phyloP scores from a whole-genome alignment of 2,329 filamentous ascomycete species.

The Hypoxylon sp. region DNA sequence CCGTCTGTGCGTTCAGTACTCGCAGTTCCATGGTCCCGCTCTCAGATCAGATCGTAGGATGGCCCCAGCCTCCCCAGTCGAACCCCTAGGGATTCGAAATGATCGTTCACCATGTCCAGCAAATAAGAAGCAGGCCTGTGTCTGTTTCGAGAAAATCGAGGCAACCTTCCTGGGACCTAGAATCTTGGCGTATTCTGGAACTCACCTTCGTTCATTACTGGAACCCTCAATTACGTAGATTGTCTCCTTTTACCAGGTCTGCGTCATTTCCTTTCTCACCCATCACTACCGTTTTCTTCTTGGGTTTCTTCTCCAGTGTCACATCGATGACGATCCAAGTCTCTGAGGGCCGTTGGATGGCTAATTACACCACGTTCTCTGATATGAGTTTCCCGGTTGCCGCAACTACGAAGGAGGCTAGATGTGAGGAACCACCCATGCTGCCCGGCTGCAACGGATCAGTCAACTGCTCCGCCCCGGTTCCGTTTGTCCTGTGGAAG shows the following conservation, averaged over 20 bases:
- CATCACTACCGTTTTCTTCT: conserved; percentile 30
- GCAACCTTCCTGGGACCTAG: conserved; percentile 39
- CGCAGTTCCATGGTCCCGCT: conserved; percentile 34
- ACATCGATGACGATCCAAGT: conserved; percentile 40
- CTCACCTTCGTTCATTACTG: conserved; percentile 33
- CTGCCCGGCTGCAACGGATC: conserved; percentile 28
- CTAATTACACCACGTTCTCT: conserved; percentile 29
- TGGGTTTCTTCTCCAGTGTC: conserved; percentile 23
- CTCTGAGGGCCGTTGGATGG: conserved; percentile 17
- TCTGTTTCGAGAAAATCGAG: conserved; percentile 43
- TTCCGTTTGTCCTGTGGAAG: conserved; percentile 36
- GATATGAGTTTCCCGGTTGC: conserved; percentile 28
- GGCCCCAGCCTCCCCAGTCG: conserved; percentile 35
- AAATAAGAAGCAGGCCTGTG: conserved; percentile 35
- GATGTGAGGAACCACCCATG: conserved; percentile 27
- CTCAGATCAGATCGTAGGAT: conserved; percentile 41
- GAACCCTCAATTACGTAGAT: conserved; percentile 39
- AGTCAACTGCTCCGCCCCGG: conserved; percentile 34
- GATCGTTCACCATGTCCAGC: conserved; percentile 35
- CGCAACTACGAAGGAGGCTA: conserved; percentile 24
- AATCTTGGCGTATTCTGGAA: conserved; percentile 45
- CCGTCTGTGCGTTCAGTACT: conserved; percentile 36
- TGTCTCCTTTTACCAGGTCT: conserved; percentile 41
- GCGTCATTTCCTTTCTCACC: conserved; percentile 41
- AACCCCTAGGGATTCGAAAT: conserved; percentile 42